Evolutionary conservation across 108 stramenopile genomes (phyloP).

Genomic region (Mediolabrus comicus): DNA sequence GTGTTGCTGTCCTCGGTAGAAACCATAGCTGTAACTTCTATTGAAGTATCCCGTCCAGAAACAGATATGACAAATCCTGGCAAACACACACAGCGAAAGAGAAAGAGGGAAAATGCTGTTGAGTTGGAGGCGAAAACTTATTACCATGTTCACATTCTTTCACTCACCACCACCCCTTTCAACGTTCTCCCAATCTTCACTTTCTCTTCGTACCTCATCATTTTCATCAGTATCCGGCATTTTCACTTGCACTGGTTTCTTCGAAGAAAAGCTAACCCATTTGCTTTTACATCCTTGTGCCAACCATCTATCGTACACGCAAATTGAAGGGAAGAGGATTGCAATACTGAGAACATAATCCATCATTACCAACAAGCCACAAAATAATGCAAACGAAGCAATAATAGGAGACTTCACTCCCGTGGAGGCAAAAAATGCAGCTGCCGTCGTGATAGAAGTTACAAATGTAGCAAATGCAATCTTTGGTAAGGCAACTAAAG

Average conservation of each 20-base stretch:
- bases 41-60: background rate
- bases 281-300: background rate
- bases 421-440: constrained; percentile 63
- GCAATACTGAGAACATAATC: constrained; percentile 54
- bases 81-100: background rate
- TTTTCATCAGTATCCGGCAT: constrained; percentile 2
- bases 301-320: constrained; percentile 47
- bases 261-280: constrained; percentile 2
- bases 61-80: background rate
- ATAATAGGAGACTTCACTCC: constrained; percentile 57
- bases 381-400: constrained; percentile 56
- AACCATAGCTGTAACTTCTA: background rate
- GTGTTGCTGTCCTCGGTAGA: background rate
- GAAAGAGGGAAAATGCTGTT: background rate
- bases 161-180: background rate
- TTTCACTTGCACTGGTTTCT: background rate
- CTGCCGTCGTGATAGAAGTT: constrained; percentile 50
- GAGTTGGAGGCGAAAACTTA: background rate
- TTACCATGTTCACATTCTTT: background rate
- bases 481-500: constrained; percentile 55
- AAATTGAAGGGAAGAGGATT: constrained; percentile 59
- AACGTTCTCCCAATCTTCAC: constrained; percentile 1
- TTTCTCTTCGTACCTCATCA: constrained; percentile 3
- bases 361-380: constrained; percentile 57
- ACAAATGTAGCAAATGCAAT: constrained; percentile 57